phyloP scores from a whole-genome alignment of 768 basidiomycete species.

The Amanita brunnescens region DNA sequence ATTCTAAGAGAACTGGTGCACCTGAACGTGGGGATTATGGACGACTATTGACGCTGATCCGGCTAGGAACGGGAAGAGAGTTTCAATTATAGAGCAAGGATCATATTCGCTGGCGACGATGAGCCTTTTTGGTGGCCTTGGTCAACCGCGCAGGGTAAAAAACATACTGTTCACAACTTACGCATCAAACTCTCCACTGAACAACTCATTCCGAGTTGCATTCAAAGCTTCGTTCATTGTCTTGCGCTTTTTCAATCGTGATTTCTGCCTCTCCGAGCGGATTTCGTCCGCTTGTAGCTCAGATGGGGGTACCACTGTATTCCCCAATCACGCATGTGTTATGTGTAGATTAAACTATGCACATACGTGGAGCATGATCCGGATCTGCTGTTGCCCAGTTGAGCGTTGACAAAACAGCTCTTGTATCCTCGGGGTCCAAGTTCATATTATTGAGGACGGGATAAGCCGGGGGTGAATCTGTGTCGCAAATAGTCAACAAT shows the following conservation, averaged over 20 bases:
- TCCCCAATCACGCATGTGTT: constrained; percentile 1
- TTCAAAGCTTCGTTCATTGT: constrained; percentile 52
- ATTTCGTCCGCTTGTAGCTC: constrained; percentile 50
- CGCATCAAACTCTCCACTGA: constrained; percentile 86
- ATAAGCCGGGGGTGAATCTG: constrained; percentile 90
- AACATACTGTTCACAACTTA: constrained; percentile 24
- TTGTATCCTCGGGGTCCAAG: constrained; percentile 49
- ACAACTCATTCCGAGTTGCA: constrained; percentile 68
- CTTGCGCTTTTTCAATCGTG: constrained; percentile 71
- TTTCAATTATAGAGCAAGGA: constrained; percentile 69
- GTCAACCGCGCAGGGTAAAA: not conserved
- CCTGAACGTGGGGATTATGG: constrained; percentile 77
- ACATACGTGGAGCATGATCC: constrained; percentile 59
- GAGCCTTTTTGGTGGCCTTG: constrained; percentile 36
- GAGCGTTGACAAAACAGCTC: constrained; percentile 48
- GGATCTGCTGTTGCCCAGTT: constrained; percentile 91
- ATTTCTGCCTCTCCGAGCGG: constrained; percentile 64
- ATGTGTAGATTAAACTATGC: not conserved
- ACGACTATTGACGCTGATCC: constrained; percentile 85
- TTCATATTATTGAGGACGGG: constrained; percentile 83
- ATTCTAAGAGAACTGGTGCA: constrained; percentile 20
- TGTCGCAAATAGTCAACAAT: constrained; percentile 77
- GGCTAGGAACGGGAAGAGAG: constrained; percentile 64
- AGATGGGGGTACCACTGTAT: constrained; percentile 47
- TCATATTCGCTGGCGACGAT: constrained; percentile 82